Evolutionary conservation across 2,329 filamentous ascomycete genomes (phyloP).

Genomic region (Clarireedia sp.): DNA sequence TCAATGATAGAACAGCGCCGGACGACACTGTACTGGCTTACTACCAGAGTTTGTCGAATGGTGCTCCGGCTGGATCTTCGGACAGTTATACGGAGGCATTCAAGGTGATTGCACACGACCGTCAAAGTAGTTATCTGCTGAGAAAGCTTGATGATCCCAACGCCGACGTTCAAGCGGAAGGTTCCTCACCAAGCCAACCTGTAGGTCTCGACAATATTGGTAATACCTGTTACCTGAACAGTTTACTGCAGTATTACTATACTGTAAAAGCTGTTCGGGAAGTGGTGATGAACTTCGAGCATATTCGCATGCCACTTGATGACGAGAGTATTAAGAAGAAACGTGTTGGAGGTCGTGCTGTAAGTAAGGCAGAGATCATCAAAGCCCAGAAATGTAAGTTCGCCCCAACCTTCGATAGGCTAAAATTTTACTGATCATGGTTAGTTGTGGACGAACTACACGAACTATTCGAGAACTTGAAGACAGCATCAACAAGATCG

Average conservation of each 20-base stretch:
- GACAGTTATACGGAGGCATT: conserved; percentile 28
- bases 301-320: conserved; percentile 59
- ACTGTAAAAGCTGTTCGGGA: conserved; percentile 75
- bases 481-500: conserved; percentile 50
- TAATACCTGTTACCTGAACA: conserved; percentile 98
- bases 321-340: conserved; percentile 57
- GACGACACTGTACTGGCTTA: conserved; percentile 29
- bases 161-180: conserved; percentile 23
- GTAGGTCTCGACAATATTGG: conserved; percentile 89
- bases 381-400: conserved; percentile 66
- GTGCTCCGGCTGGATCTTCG: conserved; percentile 25
- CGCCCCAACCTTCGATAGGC: conserved; percentile 5
- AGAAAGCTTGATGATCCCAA: conserved; percentile 29
- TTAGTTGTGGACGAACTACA: conserved; percentile 68
- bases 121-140: conserved; percentile 27
- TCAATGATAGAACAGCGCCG: conserved; percentile 18
- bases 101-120: conserved; percentile 26
- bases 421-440: conserved; percentile 12
- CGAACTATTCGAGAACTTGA: conserved; percentile 62
- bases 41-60: conserved; percentile 24
- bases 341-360: conserved; percentile 65
- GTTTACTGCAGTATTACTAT: conserved; percentile 90
- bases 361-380: conserved; percentile 50
- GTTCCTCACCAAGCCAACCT: conserved; percentile 49
- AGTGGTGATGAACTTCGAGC: conserved; percentile 68